Base-by-base conservation (phyloP, 352 stramenopile species). In the Pythium pectinolyticum region DNA sequence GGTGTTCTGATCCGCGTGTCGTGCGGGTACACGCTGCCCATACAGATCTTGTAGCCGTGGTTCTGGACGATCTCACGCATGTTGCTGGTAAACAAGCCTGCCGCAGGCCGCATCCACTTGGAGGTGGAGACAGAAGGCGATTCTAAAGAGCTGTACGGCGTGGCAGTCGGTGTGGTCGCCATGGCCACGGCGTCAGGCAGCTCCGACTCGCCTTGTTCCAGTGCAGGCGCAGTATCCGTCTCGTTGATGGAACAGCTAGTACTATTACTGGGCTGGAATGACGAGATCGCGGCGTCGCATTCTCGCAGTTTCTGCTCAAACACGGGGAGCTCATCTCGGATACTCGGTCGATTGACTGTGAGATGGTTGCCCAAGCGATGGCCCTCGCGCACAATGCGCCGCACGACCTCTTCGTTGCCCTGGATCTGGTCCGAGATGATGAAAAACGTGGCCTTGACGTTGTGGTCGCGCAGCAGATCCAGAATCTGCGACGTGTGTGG, bases 1-100 rank as follows among this genome's bases (percentile, higher is more conserved):
- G 89, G 77, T 2, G 72, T 84, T 57, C 78, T 81, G 69, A 95
- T 92, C 67, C 94, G 86, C 27, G 86, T 84, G 58, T 95, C 86
- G 57, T 95, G 86, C 4, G 86, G 86, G 62, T 95, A 95, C 25
- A 95, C 86, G 59, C 82, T 94, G 34, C 86, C 86, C 52, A 95
- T 75, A 66, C 82, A 92, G 50, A 95, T 92, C 20, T 85, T 74
- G 60, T 95, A 95, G n/a, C 84, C 83, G 63, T 95, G 74, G 30
- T 79, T 77, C 54, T 75, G 54, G 27, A 82, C 72, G 54, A 95
- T 79, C 49, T 88, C 74, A 39, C 80, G 72, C 86, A 95, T 94
- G 59, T 72, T 74, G 22, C 78, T 79, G 61, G 84, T 94, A 71
- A 94, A 95, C 86, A 84, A 95, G 0, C 86, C 86, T 1, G 84